A percentile compares a stretch with the other conserved stretches of the same genome.
These are phyloP conservation scores for Corynespora cassiicola DNA, from an alignment of 2,329 filamentous ascomycete genomes.

Conservation along the genomic window DNA sequence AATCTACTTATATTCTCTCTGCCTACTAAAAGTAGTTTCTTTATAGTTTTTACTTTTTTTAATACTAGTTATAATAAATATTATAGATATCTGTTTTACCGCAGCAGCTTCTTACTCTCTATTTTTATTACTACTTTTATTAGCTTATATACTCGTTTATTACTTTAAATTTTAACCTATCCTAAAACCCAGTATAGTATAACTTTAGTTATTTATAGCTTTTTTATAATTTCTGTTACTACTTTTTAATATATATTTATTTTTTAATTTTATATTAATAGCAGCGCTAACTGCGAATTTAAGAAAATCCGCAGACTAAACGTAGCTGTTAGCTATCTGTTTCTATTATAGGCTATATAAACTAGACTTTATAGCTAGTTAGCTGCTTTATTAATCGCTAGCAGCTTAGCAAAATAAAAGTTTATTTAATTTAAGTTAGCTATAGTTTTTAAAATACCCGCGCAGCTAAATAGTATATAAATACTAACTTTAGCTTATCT, in stretches of 20 bases:
- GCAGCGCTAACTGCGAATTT: slow-evolving; percentile 9
- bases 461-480: slow-evolving; percentile 7
- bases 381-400: slow-evolving; percentile 10
- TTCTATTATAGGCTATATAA: background rate
- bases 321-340: background rate
- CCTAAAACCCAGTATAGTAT: slow-evolving; percentile 23
- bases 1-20: slow-evolving; percentile 13
- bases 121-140: slow-evolving; percentile 14
- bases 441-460: slow-evolving; percentile 12
- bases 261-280: slow-evolving; percentile 10
- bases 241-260: slow-evolving; percentile 13
- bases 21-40: slow-evolving; percentile 1
- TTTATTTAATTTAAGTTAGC: slow-evolving; percentile 10
- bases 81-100: slow-evolving; percentile 13
- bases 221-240: slow-evolving; percentile 12
- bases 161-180: slow-evolving; percentile 18
- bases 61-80: too few species aligned
- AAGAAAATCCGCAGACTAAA: slow-evolving; percentile 11
- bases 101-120: slow-evolving; percentile 16
- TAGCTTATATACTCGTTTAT: slow-evolving; percentile 16
- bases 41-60: slow-evolving; percentile 9
- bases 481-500: slow-evolving; percentile 11
- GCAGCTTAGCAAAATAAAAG: slow-evolving; percentile 10
- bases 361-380: slow-evolving; percentile 2
- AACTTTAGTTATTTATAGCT: slow-evolving; percentile 16